Conservation (phyloP, 345 rosid species). For the thale cress (Arabidopsis thaliana) region DNA sequence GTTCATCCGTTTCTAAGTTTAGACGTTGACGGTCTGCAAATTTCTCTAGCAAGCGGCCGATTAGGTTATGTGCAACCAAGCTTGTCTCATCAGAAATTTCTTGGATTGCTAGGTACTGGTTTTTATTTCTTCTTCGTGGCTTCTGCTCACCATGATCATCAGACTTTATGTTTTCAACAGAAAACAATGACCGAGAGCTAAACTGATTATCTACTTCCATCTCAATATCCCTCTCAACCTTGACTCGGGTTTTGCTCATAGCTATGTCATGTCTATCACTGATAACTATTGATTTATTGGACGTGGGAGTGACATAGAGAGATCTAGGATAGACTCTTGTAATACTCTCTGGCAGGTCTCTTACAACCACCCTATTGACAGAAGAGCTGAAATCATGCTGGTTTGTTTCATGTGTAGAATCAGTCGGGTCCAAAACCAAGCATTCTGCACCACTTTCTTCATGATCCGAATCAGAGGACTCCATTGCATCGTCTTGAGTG, state of each 20-base stretch:
- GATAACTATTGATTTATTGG: constrained; percentile 38
- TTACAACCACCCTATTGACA: constrained; percentile 16
- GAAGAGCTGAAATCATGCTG: constrained; percentile 38
- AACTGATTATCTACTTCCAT: constrained; percentile 38
- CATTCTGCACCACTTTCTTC: constrained; percentile 68
- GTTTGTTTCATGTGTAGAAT: constrained; percentile 22
- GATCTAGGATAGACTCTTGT: constrained; percentile 39
- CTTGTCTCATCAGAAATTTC: constrained; percentile 75
- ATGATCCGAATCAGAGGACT: constrained; percentile 47
- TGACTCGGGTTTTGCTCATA: constrained; percentile 31
- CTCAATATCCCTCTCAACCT: constrained; percentile 39
- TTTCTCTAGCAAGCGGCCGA: constrained; percentile 61
- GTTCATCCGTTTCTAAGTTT: constrained; percentile 44
- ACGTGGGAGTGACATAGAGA: constrained; percentile 36
- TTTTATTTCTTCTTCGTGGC: constrained; percentile 36
- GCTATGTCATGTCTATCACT: constrained; percentile 22
- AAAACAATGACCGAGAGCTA: constrained; percentile 35
- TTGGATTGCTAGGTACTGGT: constrained; percentile 73
- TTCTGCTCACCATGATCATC: constrained; percentile 37
- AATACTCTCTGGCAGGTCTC: constrained; percentile 33
- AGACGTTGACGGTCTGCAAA: constrained; percentile 54
- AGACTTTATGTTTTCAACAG: constrained; percentile 36
- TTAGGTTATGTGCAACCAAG: constrained; percentile 67
- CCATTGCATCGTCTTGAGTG: constrained; percentile 34
- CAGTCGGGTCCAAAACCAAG: constrained; percentile 31